Evolutionary conservation across 768 basidiomycete species (phyloP), one percentile per base, ranked within the genome.

Genomic region (Boletus subcaerulescens): DNA sequence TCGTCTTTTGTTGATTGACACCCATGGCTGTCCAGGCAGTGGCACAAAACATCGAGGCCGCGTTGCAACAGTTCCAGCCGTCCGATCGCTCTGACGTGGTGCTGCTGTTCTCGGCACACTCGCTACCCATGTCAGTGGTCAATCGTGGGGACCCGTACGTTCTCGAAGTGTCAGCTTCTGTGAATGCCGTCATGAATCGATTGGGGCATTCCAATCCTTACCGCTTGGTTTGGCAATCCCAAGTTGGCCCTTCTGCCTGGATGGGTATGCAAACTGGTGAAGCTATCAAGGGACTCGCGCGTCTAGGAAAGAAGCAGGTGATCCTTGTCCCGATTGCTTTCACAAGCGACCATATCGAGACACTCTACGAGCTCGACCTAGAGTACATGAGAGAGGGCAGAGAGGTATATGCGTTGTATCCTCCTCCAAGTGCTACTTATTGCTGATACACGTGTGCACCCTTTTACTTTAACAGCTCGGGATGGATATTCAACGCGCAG

Each of bases 321-420:
- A 79, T 98, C 52, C 76, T 98, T 38, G 84, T 99, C 8, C 97
- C 97, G 0, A 94, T 99, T 58, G 97, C 97, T 24, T 99, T 99
- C 76, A 99, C 97, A 14, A 94, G 89, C 69, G 97, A 99, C 73
- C 97, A 99, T 70, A 98, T 99, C 65, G 97, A 99, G 77, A 99
- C 97, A 22, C 77, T 99, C 47, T 98, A 91, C 65, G 97, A 99
- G 75, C 79, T 98, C 47, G 97, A 99, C 71, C 71, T 95, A 50
- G 97, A 99, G 70, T 97, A 98, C 66, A 80, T 80, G 53, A 86
- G 86, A 73, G 95, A 98, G 73, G 97, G 91, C 10, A 81, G 81
- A 69, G 86, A 96, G 84, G 94, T 94, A 63, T 67, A 83, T 66
- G n/a, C 3, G 3, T 47, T 12, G 42, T 17, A 8, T 48, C 13